Evolutionary conservation across 176 grass and related monocot species (phyloP).

Genomic region (Aegilops tauschii): DNA sequence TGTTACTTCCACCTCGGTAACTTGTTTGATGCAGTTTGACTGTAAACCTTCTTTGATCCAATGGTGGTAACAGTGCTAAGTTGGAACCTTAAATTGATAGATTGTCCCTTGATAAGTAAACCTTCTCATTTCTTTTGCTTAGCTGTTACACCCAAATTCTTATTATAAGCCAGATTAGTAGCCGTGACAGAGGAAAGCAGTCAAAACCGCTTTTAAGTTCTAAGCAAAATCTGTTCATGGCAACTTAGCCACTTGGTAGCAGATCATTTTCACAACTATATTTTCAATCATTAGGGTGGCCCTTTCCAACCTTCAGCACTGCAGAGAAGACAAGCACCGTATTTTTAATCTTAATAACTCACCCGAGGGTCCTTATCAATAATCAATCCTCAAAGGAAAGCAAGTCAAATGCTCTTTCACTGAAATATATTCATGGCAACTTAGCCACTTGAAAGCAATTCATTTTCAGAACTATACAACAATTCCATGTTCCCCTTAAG

Average conservation of each 20-base stretch:
- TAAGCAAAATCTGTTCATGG: background rate
- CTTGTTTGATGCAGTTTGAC: background rate
- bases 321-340: constrained; percentile 46
- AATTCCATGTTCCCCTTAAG: constrained; percentile 53
- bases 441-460: constrained; percentile 27
- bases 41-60: background rate
- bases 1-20: background rate
- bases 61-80: background rate
- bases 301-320: constrained; percentile 22
- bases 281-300: background rate
- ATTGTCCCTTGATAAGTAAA: background rate
- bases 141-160: background rate
- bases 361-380: constrained; percentile 53
- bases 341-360: constrained; percentile 60
- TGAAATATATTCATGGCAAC: background rate
- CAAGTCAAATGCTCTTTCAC: background rate
- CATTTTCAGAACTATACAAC: constrained; percentile 34
- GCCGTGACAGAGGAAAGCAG: background rate
- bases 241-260: background rate
- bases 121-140: background rate
- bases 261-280: constrained; percentile 27
- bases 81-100: background rate
- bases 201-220: background rate
- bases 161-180: constrained; percentile 11
- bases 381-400: background rate